phyloP scores from a whole-genome alignment of 208 protist species.

The Wallacemonas sp. region DNA sequence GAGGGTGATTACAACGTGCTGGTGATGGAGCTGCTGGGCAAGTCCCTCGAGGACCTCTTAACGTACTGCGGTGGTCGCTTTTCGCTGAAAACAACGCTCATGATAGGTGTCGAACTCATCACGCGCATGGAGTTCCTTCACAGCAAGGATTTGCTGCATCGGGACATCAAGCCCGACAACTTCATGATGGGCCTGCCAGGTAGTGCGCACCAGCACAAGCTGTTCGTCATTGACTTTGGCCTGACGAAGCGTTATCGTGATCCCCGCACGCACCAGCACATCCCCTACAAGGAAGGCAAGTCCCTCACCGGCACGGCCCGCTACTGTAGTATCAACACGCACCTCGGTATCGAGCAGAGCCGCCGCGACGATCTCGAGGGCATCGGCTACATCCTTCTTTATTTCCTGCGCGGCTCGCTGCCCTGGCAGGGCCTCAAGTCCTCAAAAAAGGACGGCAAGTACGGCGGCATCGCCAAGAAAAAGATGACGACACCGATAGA shows the following conservation, averaged over 20 bases:
- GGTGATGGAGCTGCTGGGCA: slow-evolving; percentile 66
- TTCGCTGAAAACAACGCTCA: slow-evolving; percentile 92
- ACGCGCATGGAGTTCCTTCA: slow-evolving; percentile 92
- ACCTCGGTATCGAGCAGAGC: slow-evolving; percentile 97
- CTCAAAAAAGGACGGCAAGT: slow-evolving; percentile 85
- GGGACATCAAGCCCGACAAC: slow-evolving; percentile 96
- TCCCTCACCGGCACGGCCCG: slow-evolving; percentile 99
- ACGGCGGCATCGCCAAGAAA: slow-evolving; percentile 24
- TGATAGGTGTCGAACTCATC: slow-evolving; percentile 94
- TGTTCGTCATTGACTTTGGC: slow-evolving; percentile 99
- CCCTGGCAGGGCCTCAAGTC: slow-evolving; percentile 98
- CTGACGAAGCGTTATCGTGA: slow-evolving; percentile 99
- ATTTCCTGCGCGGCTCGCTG: slow-evolving; percentile 98
- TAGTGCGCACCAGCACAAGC: slow-evolving; percentile 86
- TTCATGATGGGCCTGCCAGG: slow-evolving; percentile 89
- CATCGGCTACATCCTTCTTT: slow-evolving; percentile 99
- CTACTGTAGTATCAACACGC: slow-evolving; percentile 99
- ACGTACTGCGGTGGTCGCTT: slow-evolving; percentile 86
- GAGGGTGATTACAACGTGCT: slow-evolving; percentile 94
- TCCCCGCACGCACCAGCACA: slow-evolving; percentile 97
- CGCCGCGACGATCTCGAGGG: slow-evolving; percentile 98
- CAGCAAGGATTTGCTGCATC: slow-evolving; percentile 91
- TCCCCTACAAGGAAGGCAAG: slow-evolving; percentile 99
- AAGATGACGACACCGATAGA: slow-evolving; percentile 85
- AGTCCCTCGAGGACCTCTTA: slow-evolving; percentile 86